Percentiles rank a stretch among this genome's conserved stretches.
These are phyloP conservation scores for Balamuthia mandrillaris DNA, from an alignment of 208 protist species.

Conservation along the genomic window DNA sequence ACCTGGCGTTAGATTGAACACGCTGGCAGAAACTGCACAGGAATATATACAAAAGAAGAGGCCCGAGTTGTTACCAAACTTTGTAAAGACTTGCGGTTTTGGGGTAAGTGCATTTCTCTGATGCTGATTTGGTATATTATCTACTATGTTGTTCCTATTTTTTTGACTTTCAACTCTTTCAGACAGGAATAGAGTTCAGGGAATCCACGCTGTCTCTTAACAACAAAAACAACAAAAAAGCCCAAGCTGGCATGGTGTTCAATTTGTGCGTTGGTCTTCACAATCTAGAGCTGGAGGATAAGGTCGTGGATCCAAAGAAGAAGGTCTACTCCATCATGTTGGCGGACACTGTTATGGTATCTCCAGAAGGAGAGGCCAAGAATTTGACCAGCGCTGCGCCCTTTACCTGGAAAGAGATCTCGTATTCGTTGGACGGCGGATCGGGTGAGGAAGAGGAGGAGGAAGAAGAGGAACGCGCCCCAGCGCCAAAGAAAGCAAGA, in stretches of 20 bases:
- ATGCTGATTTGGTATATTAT: neutral
- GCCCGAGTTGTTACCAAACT: conserved; percentile 32
- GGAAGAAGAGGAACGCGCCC: neutral
- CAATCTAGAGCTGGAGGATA: conserved; percentile 28
- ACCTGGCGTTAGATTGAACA: conserved; percentile 30
- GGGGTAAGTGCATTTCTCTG: conserved; percentile 37
- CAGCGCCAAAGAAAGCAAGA: conserved; percentile 27
- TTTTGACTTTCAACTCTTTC: neutral
- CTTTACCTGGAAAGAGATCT: neutral
- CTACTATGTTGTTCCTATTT: neutral
- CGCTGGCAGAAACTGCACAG: conserved; percentile 38
- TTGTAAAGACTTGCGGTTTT: conserved; percentile 49
- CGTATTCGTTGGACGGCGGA: neutral
- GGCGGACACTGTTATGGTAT: conserved; percentile 66
- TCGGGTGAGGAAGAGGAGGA: neutral
- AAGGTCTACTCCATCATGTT: conserved; percentile 51
- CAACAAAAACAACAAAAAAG: conserved; percentile 44
- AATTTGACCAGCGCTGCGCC: neutral
- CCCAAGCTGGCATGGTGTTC: conserved; percentile 54
- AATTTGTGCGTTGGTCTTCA: conserved; percentile 51
- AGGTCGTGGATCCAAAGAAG: conserved; percentile 43
- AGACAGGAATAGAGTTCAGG: conserved; percentile 71
- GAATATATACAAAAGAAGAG: conserved; percentile 41
- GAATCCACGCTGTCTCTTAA: conserved; percentile 55
- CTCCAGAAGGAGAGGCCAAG: neutral